Percentiles rank a stretch among this genome's conserved stretches.
phyloP scores from a whole-genome alignment of 2,329 filamentous ascomycete species.

The Diaporthe eres region DNA sequence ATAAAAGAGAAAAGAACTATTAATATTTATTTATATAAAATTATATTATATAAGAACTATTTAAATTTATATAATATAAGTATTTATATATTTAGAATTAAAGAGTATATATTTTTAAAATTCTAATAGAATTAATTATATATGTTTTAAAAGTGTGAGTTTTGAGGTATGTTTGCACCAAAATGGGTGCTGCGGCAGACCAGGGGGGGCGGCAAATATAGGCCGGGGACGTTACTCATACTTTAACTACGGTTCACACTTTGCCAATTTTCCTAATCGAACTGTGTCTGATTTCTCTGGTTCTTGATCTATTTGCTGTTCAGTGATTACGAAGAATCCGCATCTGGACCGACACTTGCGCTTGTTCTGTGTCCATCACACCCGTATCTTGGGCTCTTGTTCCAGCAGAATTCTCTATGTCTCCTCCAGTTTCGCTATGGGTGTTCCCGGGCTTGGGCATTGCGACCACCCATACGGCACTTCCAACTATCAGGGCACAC shows the following conservation, averaged over 20 bases:
- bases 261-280: background rate
- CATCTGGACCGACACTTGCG: slow-evolving; percentile 44
- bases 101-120: too few species aligned
- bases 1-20: too few species aligned
- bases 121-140: too few species aligned
- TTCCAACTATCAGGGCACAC: slow-evolving; percentile 66
- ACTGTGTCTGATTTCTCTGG: background rate
- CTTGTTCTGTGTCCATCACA: slow-evolving; percentile 54
- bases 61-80: too few species aligned
- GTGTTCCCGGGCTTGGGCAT: slow-evolving; percentile 55
- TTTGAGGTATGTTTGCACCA: too few species aligned
- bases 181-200: too few species aligned
- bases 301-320: background rate
- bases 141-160: too few species aligned
- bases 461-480: slow-evolving; percentile 65
- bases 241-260: too few species aligned
- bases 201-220: too few species aligned
- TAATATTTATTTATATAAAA: too few species aligned
- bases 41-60: too few species aligned
- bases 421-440: slow-evolving; percentile 51
- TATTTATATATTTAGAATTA: too few species aligned
- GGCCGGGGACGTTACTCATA: background rate
- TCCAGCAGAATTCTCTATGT: slow-evolving; percentile 51
- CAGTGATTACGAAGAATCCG: background rate
- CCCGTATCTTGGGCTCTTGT: slow-evolving; percentile 52